Evolutionary conservation across 805 yeast species (phyloP).

Genomic region (Yarrowia phangngaensis): DNA sequence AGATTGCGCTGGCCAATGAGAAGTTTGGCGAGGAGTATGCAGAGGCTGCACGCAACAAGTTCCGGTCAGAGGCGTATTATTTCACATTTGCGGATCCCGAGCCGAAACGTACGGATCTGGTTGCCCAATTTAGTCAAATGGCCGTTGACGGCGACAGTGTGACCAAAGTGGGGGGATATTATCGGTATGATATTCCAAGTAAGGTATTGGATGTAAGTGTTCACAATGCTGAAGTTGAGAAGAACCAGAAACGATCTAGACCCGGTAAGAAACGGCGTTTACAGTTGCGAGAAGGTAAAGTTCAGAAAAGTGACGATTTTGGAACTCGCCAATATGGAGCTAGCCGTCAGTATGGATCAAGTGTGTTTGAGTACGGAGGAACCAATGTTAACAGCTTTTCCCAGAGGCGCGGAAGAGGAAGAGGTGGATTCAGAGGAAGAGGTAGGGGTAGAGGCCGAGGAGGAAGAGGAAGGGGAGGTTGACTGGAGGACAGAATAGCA

Average conservation of each 20-base stretch:
- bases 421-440: constrained; percentile 2
- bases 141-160: constrained; percentile 12
- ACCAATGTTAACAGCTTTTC: constrained; percentile 2
- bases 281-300: constrained; percentile 18
- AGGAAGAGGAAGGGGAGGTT: not conserved
- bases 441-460: constrained; percentile 11
- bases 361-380: constrained; percentile 9
- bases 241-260: not conserved
- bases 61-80: constrained; percentile 15
- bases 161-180: not conserved
- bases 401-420: constrained; percentile 1
- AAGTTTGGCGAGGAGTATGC: constrained; percentile 12
- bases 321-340: constrained; percentile 14
- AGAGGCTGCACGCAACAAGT: constrained; percentile 11
- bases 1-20: constrained; percentile 8
- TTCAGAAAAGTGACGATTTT: constrained; percentile 8
- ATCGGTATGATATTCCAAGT: constrained; percentile 16
- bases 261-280: constrained; percentile 22
- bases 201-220: constrained; percentile 15
- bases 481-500: not conserved
- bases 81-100: constrained; percentile 24
- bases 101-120: constrained; percentile 16
- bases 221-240: constrained; percentile 9
- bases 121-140: constrained; percentile 6
- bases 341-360: constrained; percentile 20